Evolutionary conservation across 192 early-diverging fungal species (phyloP), one percentile per base, ranked within the genome.

Genomic region (Backusella parvicylindrica): DNA sequence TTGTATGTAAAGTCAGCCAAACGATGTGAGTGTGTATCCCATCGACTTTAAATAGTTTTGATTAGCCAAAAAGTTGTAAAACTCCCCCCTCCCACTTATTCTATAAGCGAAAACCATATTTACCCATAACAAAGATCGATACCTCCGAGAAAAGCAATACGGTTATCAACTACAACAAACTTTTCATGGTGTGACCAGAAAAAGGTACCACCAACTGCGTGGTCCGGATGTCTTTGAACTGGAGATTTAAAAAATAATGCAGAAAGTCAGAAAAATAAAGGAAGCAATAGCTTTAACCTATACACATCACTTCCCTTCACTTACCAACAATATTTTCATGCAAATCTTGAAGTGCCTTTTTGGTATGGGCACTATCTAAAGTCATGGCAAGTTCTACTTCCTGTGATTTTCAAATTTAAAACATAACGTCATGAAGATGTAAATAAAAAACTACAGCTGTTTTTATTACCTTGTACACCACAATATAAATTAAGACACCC

Each of bases 181-280:
- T 95, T 95, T 65, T 91, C 91, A 71, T 92, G 91, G 77, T 93
- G 91, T 18, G 95, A 94, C 95, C 95, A 96, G 84, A 94, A 93
- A 79, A 92, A 89, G 7, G 93, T 94, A 28, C 91, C 91, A 35
- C 86, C 89, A 15, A 93, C 84, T 60, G 79, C 74, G 73, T 96
- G 95, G 74, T 96, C 93, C 15, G 95, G 95, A 77, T 96, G 92
- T 13, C 95, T 87, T 79, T 92, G 90, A 13, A 96, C 92, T 86
- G 21, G 11, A 3, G 71, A 60, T 21, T 9, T 1, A 1, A 18
- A 26, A n/a, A n/a, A n/a, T 9, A 35, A 47, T 11, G 68, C 30
- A 50, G 9, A 1, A 23, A 32, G 31, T 64, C 23, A 64, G n/a
- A n/a, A n/a, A n/a, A n/a, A n/a, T n/a, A n/a, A n/a, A n/a, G n/a